These are phyloP conservation scores for Phyllosticta capitalensis DNA, from an alignment of 2,329 filamentous ascomycete species.

Conservation along the genomic window DNA sequence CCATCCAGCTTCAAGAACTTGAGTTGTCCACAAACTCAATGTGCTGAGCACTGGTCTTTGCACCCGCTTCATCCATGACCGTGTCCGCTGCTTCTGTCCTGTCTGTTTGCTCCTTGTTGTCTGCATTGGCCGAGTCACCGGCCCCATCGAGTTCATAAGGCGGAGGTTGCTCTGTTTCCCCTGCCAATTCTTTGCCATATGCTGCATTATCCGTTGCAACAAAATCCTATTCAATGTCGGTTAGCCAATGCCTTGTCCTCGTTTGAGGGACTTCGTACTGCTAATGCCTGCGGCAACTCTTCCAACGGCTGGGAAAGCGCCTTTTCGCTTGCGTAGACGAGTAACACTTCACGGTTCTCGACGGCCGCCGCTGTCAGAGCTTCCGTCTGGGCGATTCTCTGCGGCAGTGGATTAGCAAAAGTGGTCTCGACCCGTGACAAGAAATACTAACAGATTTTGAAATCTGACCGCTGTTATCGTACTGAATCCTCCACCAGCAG, in stretches of 20 bases:
- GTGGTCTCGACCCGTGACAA: not conserved
- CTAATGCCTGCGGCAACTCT: slow-evolving; percentile 12
- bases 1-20: not conserved
- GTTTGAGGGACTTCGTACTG: slow-evolving; percentile 5
- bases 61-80: not conserved
- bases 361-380: slow-evolving; percentile 45
- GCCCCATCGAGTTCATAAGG: not conserved
- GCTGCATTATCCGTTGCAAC: slow-evolving; percentile 39
- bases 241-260: not conserved
- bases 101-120: not conserved
- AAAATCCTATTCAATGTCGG: slow-evolving; percentile 24
- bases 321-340: slow-evolving; percentile 50
- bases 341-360: slow-evolving; percentile 43
- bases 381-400: slow-evolving; percentile 39
- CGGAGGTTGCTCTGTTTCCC: slow-evolving; percentile 7
- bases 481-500: slow-evolving; percentile 10
- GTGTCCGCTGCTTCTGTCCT: slow-evolving; percentile 3
- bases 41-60: slow-evolving; percentile 1
- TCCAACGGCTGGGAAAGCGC: slow-evolving; percentile 13
- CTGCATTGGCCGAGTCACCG: not conserved
- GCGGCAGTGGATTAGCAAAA: not conserved
- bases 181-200: slow-evolving; percentile 23
- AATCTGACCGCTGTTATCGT: slow-evolving; percentile 5
- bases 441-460: slow-evolving; percentile 4
- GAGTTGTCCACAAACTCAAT: slow-evolving; percentile 8